These are phyloP conservation scores for Martiniozyma abietophila DNA, from an alignment of 805 yeast genomes.

Conservation along the genomic window DNA sequence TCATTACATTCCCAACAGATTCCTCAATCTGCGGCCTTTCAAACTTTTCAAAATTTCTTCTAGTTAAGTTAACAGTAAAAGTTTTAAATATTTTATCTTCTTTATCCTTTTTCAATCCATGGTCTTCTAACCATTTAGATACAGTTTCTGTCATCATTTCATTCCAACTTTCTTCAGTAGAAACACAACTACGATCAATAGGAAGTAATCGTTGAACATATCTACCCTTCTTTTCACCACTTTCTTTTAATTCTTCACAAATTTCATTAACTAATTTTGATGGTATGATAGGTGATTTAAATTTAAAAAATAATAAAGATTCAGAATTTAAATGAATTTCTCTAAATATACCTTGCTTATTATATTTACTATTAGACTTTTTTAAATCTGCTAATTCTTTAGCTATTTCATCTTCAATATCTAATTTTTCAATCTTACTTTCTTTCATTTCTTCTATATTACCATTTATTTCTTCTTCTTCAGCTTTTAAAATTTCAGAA, in stretches of 20 bases:
- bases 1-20: slow-evolving; percentile 31
- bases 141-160: slow-evolving; percentile 30
- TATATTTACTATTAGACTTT: slow-evolving; percentile 15
- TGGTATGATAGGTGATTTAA: slow-evolving; percentile 72
- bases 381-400: slow-evolving; percentile 62
- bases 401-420: slow-evolving; percentile 69
- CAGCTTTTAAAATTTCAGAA: slow-evolving; percentile 23
- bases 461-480: neutral
- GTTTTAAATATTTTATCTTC: slow-evolving; percentile 18
- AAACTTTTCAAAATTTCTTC: slow-evolving; percentile 69
- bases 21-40: slow-evolving; percentile 67
- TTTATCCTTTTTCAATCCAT: neutral
- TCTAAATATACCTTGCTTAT: slow-evolving; percentile 3
- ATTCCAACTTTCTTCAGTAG: slow-evolving; percentile 58
- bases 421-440: slow-evolving; percentile 30
- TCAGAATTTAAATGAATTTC: slow-evolving; percentile 67
- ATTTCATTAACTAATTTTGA: slow-evolving; percentile 56
- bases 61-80: slow-evolving; percentile 75
- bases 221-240: slow-evolving; percentile 50
- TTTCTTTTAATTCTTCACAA: slow-evolving; percentile 48
- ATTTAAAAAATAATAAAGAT: slow-evolving; percentile 77
- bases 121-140: slow-evolving; percentile 11
- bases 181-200: slow-evolving; percentile 62
- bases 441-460: slow-evolving; percentile 14
- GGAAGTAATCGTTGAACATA: slow-evolving; percentile 79